Evolutionary conservation across 306 rosid genomes (phyloP), one percentile per base, ranked within the genome.

Genomic region (Leucaena leucocephala): DNA sequence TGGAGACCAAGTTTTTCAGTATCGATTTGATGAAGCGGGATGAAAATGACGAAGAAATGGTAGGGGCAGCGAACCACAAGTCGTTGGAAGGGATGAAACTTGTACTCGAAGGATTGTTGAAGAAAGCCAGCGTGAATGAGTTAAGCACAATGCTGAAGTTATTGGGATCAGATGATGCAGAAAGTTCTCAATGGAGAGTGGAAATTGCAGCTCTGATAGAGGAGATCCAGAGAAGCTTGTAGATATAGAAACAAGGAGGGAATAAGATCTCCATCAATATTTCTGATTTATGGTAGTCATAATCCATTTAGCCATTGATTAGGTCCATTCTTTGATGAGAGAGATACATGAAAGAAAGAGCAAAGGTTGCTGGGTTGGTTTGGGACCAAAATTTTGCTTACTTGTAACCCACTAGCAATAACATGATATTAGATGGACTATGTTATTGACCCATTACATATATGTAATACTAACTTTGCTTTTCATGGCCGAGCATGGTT

Each of bases 241-340:
- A 87, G 87, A 85, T 86, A 78, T 68, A 59, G 40, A 68, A 22
- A 19, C 11, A 27, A 27, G 27, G 27, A 54, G 58, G 82, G 75
- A 70, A 82, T 44, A 80, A 72, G 66, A 74, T 71, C 72, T 62
- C 77, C 76, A 81, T 86, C 83, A 85, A 71, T 27, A 27, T 27
- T 81, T 82, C 78, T 78, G 39, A 79, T 75, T 73, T 38, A 66
- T 70, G 55, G 22, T 82, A 80, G 80, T 68, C 49, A 74, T 21
- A 38, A 6, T 79, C 75, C 36, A 39, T 59, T 49, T 73, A 62
- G 85, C 64, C 82, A 64, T 78, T 85, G 77, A 49, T 61, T 89
- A 82, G 91, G 87, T 74, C 78, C 80, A 87, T 91, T 86, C 86
- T 91, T 89, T 55, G 62, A 19, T 85, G 38, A 64, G 80, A 82